Evolutionary conservation across 495 filamentous ascomycete genomes (phyloP).

Genomic region (Penicillium verhagenii): DNA sequence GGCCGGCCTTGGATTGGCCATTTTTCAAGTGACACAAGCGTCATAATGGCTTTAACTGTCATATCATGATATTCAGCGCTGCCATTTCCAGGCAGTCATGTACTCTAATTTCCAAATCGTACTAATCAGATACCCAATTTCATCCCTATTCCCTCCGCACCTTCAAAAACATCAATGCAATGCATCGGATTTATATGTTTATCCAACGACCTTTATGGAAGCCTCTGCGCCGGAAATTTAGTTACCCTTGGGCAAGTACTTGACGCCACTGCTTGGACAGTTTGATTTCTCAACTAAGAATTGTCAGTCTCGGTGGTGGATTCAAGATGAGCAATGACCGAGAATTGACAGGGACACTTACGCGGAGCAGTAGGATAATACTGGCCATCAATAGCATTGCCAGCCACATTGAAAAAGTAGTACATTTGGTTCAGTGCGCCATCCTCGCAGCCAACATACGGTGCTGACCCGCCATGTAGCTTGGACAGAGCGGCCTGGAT

Average conservation of each 20-base stretch:
- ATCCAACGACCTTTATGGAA: too few relatives aligned
- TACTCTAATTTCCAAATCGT: neutral
- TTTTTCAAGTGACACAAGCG: too few relatives aligned
- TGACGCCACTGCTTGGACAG: constrained; percentile 56
- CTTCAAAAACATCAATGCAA: neutral
- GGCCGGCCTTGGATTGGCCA: too few relatives aligned
- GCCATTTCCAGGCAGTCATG: too few relatives aligned
- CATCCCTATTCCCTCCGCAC: neutral
- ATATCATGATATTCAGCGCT: too few relatives aligned
- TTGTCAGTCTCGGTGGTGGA: constrained; percentile 3
- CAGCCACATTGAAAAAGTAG: constrained; percentile 76
- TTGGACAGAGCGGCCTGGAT: constrained; percentile 59
- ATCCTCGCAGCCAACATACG: constrained; percentile 61
- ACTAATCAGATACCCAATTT: neutral
- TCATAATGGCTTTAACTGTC: too few relatives aligned
- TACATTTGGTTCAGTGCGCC: constrained; percentile 64
- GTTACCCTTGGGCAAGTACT: constrained; percentile 57
- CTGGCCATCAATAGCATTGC: constrained; percentile 65
- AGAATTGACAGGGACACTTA: constrained; percentile 30
- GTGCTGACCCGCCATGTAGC: constrained; percentile 55
- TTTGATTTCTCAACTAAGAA: constrained; percentile 48
- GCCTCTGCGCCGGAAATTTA: too few relatives aligned
- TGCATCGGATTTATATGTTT: too few relatives aligned
- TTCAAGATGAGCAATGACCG: neutral
- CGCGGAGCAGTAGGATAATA: constrained; percentile 58